A percentile compares a stretch with the other conserved stretches of the same genome.
Conservation (phyloP, 495 filamentous ascomycete species). For the Trichoderma orchidacearum region DNA sequence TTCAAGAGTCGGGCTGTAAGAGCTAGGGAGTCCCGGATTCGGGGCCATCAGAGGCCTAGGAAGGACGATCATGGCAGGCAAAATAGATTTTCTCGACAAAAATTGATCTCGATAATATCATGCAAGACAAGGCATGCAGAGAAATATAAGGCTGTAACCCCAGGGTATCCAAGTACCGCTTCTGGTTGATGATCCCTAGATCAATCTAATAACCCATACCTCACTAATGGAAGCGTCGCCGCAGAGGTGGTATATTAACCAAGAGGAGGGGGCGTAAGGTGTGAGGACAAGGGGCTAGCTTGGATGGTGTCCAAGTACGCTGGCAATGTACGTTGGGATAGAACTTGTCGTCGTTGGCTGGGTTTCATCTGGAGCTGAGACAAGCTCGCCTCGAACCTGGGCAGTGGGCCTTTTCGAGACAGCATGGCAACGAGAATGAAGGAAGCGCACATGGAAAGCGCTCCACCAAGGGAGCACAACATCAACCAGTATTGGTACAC, state of each 20-base stretch:
- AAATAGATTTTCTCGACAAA: background rate
- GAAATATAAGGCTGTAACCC: background rate
- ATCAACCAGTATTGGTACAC: background rate
- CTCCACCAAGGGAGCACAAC: background rate
- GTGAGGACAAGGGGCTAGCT: background rate
- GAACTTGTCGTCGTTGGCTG: background rate
- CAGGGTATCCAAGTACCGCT: background rate
- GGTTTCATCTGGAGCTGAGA: conserved; percentile 4
- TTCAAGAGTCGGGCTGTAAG: background rate
- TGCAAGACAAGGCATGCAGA: conserved; percentile 1
- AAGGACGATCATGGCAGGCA: background rate
- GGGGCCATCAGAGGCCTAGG: background rate
- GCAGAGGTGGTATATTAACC: background rate
- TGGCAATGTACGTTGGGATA: background rate
- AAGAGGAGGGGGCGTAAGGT: background rate
- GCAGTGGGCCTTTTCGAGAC: background rate
- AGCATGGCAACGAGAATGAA: background rate
- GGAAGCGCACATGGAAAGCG: background rate
- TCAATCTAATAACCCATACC: background rate
- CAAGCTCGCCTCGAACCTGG: background rate
- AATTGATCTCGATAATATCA: conserved; percentile 1
- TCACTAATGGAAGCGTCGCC: background rate
- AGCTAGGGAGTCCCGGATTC: background rate
- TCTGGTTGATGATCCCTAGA: background rate
- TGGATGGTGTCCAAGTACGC: background rate